These are phyloP conservation scores for Inonotus hispidus DNA, from an alignment of 1,284 basidiomycete species.

Conservation along the genomic window DNA sequence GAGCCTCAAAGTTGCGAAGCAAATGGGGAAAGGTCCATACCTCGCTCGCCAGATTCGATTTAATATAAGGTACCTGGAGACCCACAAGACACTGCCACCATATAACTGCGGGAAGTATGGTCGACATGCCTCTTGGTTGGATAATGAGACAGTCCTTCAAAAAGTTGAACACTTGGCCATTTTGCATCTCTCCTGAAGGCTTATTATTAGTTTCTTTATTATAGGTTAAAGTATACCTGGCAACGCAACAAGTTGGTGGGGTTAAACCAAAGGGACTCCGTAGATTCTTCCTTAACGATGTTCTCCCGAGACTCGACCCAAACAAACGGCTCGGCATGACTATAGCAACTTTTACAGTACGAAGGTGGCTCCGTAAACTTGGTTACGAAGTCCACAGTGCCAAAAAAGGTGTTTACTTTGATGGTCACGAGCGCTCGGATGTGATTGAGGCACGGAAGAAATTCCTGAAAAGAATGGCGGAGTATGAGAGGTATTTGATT, in stretches of 20 bases:
- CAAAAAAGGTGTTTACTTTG: slow-evolving; percentile 25
- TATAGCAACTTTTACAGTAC: slow-evolving; percentile 20
- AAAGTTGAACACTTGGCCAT: not conserved
- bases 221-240: not conserved
- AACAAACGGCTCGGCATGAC: not conserved
- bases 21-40: slow-evolving; percentile 3
- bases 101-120: not conserved
- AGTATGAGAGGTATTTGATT: slow-evolving; percentile 17
- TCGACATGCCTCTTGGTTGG: not conserved
- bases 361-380: slow-evolving; percentile 22
- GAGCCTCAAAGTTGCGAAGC: slow-evolving; percentile 1
- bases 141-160: not conserved
- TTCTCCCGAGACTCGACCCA: slow-evolving; percentile 21
- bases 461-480: slow-evolving; percentile 19
- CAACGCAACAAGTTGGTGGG: not conserved
- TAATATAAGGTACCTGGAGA: not conserved
- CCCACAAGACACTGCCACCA: not conserved
- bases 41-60: slow-evolving; percentile 3
- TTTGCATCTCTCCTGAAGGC: too few species aligned
- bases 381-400: slow-evolving; percentile 19
- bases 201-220: too few species aligned
- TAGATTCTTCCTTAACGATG: slow-evolving; percentile 20
- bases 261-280: slow-evolving; percentile 12
- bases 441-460: slow-evolving; percentile 21
- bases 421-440: slow-evolving; percentile 26